These are phyloP conservation scores for Symbiodinium pilosum DNA, from an alignment of 73 alveolate species.

Conservation along the genomic window DNA sequence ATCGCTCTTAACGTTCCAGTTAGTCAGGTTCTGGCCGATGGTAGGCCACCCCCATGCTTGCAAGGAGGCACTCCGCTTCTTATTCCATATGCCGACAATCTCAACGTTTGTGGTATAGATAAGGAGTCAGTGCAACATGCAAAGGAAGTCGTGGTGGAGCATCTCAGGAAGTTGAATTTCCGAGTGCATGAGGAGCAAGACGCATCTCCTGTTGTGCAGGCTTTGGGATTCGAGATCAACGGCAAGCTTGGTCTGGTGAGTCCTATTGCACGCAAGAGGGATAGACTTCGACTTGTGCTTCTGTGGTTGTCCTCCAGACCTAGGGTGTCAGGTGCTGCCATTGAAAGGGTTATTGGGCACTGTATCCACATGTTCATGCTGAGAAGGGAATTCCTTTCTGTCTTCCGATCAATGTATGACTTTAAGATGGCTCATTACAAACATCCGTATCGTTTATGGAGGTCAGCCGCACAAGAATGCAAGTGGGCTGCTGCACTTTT, in stretches of 20 bases:
- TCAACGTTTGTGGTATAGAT: conserved; percentile 1
- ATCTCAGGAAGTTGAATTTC: background rate
- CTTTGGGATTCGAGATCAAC: conserved; percentile 14
- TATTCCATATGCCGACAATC: conserved; percentile 43
- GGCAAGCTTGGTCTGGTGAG: background rate
- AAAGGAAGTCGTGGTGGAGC: background rate
- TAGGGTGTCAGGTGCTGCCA: background rate
- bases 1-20: background rate
- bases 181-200: conserved; percentile 42
- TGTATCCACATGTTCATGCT: background rate
- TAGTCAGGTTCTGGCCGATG: background rate
- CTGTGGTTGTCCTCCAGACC: background rate
- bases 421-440: background rate
- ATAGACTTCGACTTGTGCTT: background rate
- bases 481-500: background rate
- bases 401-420: background rate
- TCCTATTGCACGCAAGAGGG: background rate
- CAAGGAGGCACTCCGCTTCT: background rate
- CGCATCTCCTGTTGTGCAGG: background rate
- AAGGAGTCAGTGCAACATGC: background rate
- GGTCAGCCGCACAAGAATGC: background rate
- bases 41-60: conserved; percentile 13
- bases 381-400: background rate
- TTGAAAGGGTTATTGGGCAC: background rate
- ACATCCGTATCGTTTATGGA: background rate